Evolutionary conservation across 2,329 filamentous ascomycete genomes (phyloP).

Genomic region (Cryphonectria carpinicola): DNA sequence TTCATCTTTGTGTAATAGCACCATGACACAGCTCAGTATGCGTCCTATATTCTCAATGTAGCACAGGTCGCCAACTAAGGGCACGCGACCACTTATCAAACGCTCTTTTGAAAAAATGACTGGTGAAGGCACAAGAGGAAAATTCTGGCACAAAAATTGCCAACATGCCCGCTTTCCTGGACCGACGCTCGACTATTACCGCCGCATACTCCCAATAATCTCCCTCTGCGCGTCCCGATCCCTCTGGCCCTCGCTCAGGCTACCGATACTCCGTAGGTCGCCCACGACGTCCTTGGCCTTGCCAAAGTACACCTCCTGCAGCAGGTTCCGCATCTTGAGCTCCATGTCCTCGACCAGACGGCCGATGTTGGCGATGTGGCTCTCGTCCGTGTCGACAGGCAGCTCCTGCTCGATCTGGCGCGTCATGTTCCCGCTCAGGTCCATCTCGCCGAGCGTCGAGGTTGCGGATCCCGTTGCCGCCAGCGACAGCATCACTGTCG

Average conservation of each 20-base stretch:
- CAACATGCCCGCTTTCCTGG: neutral
- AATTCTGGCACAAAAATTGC: neutral
- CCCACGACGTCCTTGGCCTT: slow-evolving; percentile 99
- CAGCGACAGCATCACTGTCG: slow-evolving; percentile 91
- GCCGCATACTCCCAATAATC: slow-evolving; percentile 71
- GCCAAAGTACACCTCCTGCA: slow-evolving; percentile 99
- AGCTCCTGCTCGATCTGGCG: slow-evolving; percentile 92
- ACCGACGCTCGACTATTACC: slow-evolving; percentile 34
- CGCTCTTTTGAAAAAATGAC: neutral
- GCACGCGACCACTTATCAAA: neutral
- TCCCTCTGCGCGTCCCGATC: slow-evolving; percentile 87
- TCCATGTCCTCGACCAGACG: slow-evolving; percentile 98
- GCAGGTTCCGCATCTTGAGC: slow-evolving; percentile 95
- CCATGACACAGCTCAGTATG: slow-evolving; percentile 12
- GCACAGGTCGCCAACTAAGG: neutral
- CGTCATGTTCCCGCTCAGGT: slow-evolving; percentile 97
- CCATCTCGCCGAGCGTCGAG: slow-evolving; percentile 76
- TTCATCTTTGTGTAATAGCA: neutral
- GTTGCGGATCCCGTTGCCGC: slow-evolving; percentile 58
- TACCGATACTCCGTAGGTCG: slow-evolving; percentile 84
- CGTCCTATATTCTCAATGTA: slow-evolving; percentile 15
- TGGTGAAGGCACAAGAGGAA: neutral
- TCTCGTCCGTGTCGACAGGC: slow-evolving; percentile 84
- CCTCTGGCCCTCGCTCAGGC: slow-evolving; percentile 80
- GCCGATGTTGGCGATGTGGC: slow-evolving; percentile 95